These are phyloP conservation scores for Gymnopilus junonius DNA, from an alignment of 768 basidiomycete species.

Conservation along the genomic window DNA sequence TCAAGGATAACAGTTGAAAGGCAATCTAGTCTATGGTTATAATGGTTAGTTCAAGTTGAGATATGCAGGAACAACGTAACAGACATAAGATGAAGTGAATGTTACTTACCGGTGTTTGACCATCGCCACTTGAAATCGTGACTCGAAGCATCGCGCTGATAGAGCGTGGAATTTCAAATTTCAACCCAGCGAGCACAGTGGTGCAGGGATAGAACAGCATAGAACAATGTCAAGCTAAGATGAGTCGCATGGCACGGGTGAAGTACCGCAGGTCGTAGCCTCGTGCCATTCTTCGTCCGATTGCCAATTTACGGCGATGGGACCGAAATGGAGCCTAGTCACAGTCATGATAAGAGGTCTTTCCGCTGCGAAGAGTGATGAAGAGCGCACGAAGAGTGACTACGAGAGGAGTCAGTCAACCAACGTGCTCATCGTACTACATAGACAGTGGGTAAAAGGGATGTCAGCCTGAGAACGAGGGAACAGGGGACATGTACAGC, in stretches of 20 bases:
- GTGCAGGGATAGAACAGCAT: background rate
- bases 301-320: background rate
- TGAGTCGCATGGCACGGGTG: background rate
- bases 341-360: background rate
- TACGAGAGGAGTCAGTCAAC: background rate
- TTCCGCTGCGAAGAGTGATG: background rate
- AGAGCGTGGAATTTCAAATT: background rate
- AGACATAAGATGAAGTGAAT: background rate
- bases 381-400: background rate
- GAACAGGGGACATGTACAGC: slow-evolving; percentile 2
- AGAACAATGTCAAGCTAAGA: background rate
- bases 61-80: background rate
- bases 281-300: background rate
- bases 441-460: background rate
- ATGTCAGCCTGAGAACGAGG: background rate
- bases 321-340: slow-evolving; percentile 1
- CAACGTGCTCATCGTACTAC: background rate
- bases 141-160: background rate
- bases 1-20: background rate
- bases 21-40: background rate
- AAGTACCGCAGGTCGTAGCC: background rate
- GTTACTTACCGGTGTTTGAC: background rate
- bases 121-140: background rate
- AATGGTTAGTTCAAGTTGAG: too few species aligned
- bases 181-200: background rate